phyloP scores from a whole-genome alignment of 352 stramenopile species.

The Phytophthora constricta region DNA sequence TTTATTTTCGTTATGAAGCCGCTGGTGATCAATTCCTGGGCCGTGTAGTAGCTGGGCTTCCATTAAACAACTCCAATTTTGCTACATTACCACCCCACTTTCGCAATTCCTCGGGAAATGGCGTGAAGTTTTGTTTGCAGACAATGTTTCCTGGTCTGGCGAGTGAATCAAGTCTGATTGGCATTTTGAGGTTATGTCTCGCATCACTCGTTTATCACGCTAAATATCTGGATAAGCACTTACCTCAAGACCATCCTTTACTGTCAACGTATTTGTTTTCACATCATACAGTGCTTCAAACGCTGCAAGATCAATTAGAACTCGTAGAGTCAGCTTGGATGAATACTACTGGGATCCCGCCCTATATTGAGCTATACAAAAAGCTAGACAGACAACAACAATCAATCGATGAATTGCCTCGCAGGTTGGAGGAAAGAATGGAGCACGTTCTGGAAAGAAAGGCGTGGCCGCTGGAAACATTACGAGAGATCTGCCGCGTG shows the following conservation, averaged over 20 bases:
- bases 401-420: background rate
- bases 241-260: background rate
- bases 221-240: background rate
- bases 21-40: constrained; percentile 21
- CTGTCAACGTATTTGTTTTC: background rate
- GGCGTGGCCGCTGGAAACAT: background rate
- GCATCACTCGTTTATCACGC: constrained; percentile 3
- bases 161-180: background rate
- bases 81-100: constrained; percentile 14
- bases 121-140: background rate
- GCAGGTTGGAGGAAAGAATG: background rate
- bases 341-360: background rate
- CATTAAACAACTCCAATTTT: constrained; percentile 14
- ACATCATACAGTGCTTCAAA: background rate
- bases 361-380: constrained; percentile 9
- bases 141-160: constrained; percentile 12
- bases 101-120: background rate
- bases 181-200: constrained; percentile 12
- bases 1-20: constrained; percentile 25
- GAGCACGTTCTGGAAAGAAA: constrained; percentile 3
- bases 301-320: background rate
- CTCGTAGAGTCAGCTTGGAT: background rate
- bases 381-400: background rate
- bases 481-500: background rate
- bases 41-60: constrained; percentile 14